Evolutionary conservation across 2,329 filamentous ascomycete genomes (phyloP).

Genomic region (Scytalidium sp.): DNA sequence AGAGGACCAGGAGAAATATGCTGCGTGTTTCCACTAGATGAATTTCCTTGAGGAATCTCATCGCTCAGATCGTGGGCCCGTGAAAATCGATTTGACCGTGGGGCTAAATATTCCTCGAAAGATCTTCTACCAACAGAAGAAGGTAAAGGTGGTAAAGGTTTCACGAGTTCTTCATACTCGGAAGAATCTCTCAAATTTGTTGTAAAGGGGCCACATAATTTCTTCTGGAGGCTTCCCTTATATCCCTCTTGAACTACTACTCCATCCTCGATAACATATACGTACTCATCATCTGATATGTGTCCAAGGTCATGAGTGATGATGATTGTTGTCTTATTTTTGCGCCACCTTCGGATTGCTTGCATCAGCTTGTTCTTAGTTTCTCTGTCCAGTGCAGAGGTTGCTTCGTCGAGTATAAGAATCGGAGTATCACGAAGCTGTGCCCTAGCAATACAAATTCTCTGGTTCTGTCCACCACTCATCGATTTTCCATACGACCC

Average conservation of each 20-base stretch:
- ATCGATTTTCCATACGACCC: constrained; percentile 67
- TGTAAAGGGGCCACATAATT: constrained; percentile 44
- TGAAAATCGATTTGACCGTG: not conserved
- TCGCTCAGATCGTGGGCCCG: not conserved
- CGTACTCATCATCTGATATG: constrained; percentile 68
- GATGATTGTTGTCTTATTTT: constrained; percentile 81
- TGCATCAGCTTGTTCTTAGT: constrained; percentile 69
- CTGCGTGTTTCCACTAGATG: not conserved
- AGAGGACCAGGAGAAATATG: not conserved
- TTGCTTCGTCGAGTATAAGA: constrained; percentile 84
- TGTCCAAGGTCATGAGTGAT: constrained; percentile 88
- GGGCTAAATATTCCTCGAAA: constrained; percentile 6
- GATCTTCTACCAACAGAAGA: not conserved
- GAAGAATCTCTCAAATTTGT: constrained; percentile 10
- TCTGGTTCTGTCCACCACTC: constrained; percentile 83
- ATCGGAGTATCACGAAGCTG: constrained; percentile 74
- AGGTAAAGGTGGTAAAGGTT: constrained; percentile 3
- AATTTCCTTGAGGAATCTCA: not conserved
- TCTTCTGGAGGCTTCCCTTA: constrained; percentile 49
- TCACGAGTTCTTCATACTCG: not conserved
- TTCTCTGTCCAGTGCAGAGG: constrained; percentile 77
- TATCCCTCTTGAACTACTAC: constrained; percentile 67
- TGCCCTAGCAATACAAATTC: constrained; percentile 77
- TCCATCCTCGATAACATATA: constrained; percentile 76
- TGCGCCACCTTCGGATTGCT: constrained; percentile 73